Evolutionary conservation across 225 moss, liverwort and hornwort genomes (phyloP), one percentile per base, ranked within the genome.

Genomic region (Sphagnum tenellum): DNA sequence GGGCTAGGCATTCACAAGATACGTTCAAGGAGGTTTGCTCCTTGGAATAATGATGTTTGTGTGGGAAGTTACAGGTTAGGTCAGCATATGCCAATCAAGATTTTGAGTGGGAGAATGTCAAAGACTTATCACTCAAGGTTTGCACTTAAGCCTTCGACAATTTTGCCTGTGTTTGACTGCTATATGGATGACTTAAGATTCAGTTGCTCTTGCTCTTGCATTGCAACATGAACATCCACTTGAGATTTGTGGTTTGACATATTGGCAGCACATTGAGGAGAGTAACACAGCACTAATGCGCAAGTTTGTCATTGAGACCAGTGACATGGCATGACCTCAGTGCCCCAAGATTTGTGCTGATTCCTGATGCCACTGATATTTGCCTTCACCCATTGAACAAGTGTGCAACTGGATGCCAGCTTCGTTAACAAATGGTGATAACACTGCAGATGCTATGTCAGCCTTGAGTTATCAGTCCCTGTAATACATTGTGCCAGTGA

Each of bases 41-140:
- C 29, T 29, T 29, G 29, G 29, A 29, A 29, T 29, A 29, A 29
- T 29, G 29, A 29, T 29, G 29, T 29, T 29, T 29, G 1, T 7
- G 53, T 55, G 45, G 45, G 67, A 61, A 69, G 55, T n/a, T 62
- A 6, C 57, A 92, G 92, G 92, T 93, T 66, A 83, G 93, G 61
- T 93, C 93, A 68, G 93, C 93, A 64, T 93, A 93, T 66, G 74
- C 79, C 13, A 76, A 71, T 5, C 73, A 75, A 62, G 93, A 93
- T 72, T 93, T 93, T 56, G 93, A 93, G 73, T 93, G 93, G 93
- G 79, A 90, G 59, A 86, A 86, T 69, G 86, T 93, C 53, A 74
- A 82, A 68, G 13, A 44, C 4, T 77, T 93, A 66, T 82, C 83
- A 65, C 61, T 66, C 52, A 84, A 86, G 82, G 91, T 86, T 64